These are phyloP conservation scores for Penicillium turbatum DNA, from an alignment of 495 filamentous ascomycete genomes.

Conservation along the genomic window DNA sequence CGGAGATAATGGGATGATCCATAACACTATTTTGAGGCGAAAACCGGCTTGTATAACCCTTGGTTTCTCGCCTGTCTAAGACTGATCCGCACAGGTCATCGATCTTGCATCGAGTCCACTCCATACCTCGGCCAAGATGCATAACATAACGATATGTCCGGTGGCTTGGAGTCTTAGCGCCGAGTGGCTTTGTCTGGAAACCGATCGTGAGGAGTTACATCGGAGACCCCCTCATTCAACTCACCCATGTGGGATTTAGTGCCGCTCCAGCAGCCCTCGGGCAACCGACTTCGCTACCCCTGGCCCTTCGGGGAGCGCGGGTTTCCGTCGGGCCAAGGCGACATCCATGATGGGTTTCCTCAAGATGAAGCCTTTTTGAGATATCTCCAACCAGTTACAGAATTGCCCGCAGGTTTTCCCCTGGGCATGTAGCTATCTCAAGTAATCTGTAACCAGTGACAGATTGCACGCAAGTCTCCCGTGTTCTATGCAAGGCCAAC, in stretches of 20 bases:
- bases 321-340: conserved; percentile 28
- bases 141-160: not conserved
- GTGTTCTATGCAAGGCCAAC: not conserved
- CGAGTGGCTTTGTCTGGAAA: not conserved
- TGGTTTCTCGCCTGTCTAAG: not conserved
- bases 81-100: no score
- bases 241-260: not conserved
- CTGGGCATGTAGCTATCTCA: not conserved
- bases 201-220: conserved; percentile 5
- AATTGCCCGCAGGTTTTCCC: not conserved
- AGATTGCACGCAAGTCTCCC: not conserved
- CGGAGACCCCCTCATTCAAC: not conserved
- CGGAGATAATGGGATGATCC: no score
- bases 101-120: no score
- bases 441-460: not conserved
- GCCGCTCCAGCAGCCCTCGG: not conserved
- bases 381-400: conserved; percentile 12
- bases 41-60: not conserved
- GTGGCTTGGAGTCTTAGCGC: not conserved
- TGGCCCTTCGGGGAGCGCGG: conserved; percentile 8
- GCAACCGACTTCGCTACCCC: conserved; percentile 2
- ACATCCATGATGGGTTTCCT: not conserved
- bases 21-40: no score
- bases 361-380: conserved; percentile 1
- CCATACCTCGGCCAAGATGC: not conserved